Evolutionary conservation across 164 flowering plant species (phyloP).

Genomic region (Vitis cinerea): DNA sequence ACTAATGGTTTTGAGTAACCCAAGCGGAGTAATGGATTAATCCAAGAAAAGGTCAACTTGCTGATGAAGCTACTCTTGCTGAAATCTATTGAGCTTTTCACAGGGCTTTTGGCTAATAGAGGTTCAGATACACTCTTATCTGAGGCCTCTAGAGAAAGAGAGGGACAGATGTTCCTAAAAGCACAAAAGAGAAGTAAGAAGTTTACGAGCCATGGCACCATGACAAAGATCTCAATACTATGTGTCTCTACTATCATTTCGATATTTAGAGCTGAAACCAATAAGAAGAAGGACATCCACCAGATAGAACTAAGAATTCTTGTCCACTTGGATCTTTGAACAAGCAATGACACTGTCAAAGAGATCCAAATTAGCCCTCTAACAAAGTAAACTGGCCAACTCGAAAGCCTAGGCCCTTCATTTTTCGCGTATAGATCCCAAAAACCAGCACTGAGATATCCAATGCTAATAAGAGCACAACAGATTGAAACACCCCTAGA

Average conservation of each 20-base stretch:
- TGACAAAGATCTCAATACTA: slow-evolving; percentile 29
- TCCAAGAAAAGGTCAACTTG: slow-evolving; percentile 71
- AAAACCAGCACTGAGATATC: slow-evolving; percentile 28
- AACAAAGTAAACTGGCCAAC: slow-evolving; percentile 31
- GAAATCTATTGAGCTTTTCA: slow-evolving; percentile 10
- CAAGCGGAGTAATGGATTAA: slow-evolving; percentile 54
- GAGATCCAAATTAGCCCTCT: slow-evolving; percentile 62
- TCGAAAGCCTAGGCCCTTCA: slow-evolving; percentile 5
- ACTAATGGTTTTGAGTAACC: slow-evolving; percentile 59
- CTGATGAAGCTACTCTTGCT: slow-evolving; percentile 38
- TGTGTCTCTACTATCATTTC: slow-evolving; percentile 23
- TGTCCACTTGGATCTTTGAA: slow-evolving; percentile 32
- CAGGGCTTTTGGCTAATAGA: slow-evolving; percentile 30
- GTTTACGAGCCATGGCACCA: slow-evolving; percentile 47
- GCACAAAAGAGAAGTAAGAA: slow-evolving; percentile 58
- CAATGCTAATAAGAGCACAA: slow-evolving; percentile 28
- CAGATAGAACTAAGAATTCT: slow-evolving; percentile 40
- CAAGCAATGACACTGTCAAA: slow-evolving; percentile 42
- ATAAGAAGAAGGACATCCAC: slow-evolving; percentile 61
- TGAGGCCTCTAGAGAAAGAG: slow-evolving; percentile 8
- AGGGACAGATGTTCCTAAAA: slow-evolving; percentile 20
- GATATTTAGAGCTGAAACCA: slow-evolving; percentile 44
- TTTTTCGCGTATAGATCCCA: slow-evolving; percentile 22
- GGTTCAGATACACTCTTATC: slow-evolving; percentile 40
- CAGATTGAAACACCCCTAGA: slow-evolving; percentile 26